Evolutionary conservation across 805 yeast species (phyloP).

Genomic region (Kluyveromyces siamensis): DNA sequence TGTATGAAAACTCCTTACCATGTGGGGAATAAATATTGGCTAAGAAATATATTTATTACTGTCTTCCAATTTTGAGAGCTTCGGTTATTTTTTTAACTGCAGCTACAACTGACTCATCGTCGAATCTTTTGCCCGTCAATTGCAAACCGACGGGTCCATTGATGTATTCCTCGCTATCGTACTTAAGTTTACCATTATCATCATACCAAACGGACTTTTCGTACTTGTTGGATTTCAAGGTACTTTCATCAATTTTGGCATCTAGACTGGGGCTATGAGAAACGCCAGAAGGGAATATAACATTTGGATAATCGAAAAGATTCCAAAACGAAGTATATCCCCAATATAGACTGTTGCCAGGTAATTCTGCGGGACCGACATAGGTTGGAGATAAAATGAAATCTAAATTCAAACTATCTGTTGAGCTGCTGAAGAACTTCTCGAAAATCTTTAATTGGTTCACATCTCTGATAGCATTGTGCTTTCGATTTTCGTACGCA

Average conservation of each 20-base stretch:
- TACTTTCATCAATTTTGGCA: constrained; percentile 6
- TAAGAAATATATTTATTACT: background rate
- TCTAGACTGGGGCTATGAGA: constrained; percentile 48
- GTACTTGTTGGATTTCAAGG: constrained; percentile 12
- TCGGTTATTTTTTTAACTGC: constrained; percentile 34
- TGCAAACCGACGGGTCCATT: constrained; percentile 45
- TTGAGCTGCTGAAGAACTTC: constrained; percentile 10
- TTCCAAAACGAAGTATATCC: constrained; percentile 73
- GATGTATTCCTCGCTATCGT: constrained; percentile 28
- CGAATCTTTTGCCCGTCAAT: constrained; percentile 42
- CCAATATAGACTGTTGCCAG: constrained; percentile 61
- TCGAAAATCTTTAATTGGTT: constrained; percentile 39
- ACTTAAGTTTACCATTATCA: constrained; percentile 9
- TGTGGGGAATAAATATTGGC: too few relatives aligned
- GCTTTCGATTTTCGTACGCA: constrained; percentile 44
- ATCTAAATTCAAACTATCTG: constrained; percentile 32
- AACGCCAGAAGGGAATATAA: constrained; percentile 54
- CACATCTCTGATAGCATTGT: constrained; percentile 46
- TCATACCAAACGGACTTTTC: constrained; percentile 18
- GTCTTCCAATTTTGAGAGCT: constrained; percentile 21
- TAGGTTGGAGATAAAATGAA: constrained; percentile 61
- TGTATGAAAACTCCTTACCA: too few relatives aligned
- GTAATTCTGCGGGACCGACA: constrained; percentile 60
- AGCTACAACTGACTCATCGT: constrained; percentile 41
- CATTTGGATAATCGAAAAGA: constrained; percentile 60